Conservation (phyloP, 2,329 filamentous ascomycete genomes). For the Hortaea sp. region DNA sequence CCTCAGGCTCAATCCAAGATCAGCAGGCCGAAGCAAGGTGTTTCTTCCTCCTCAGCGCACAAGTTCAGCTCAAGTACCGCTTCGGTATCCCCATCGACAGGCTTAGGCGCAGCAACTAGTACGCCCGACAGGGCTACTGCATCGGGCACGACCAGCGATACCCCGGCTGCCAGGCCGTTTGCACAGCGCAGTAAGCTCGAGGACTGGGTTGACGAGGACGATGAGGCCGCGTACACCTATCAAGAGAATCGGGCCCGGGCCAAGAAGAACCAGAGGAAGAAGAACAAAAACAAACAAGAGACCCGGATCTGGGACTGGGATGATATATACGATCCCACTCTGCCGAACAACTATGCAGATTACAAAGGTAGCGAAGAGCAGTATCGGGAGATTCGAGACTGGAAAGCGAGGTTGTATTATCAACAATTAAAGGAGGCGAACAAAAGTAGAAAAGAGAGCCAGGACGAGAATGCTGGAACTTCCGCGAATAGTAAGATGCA, state of each 20-base stretch:
- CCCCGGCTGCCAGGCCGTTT: conserved; percentile 21
- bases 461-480: background rate
- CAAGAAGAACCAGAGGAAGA: conserved; percentile 66
- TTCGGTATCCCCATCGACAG: conserved; percentile 15
- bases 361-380: conserved; percentile 79
- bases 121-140: conserved; percentile 15
- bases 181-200: conserved; percentile 50
- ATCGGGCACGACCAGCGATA: conserved; percentile 10
- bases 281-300: conserved; percentile 52
- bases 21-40: conserved; percentile 37
- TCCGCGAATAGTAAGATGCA: background rate
- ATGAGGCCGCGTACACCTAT: conserved; percentile 49
- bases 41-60: conserved; percentile 30
- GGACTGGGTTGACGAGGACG: conserved; percentile 78
- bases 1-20: conserved; percentile 55
- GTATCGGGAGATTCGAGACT: conserved; percentile 67
- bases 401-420: conserved; percentile 72
- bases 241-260: conserved; percentile 48
- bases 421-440: conserved; percentile 45
- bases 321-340: conserved; percentile 75
- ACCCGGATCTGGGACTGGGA: conserved; percentile 58
- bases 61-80: conserved; percentile 17
- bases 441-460: background rate
- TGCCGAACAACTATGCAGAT: conserved; percentile 75
- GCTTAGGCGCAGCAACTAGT: conserved; percentile 3